Evolutionary conservation across 2,329 filamentous ascomycete genomes (phyloP), one percentile per base, ranked within the genome.

Genomic region (Aspergillus brunneoviolaceus): DNA sequence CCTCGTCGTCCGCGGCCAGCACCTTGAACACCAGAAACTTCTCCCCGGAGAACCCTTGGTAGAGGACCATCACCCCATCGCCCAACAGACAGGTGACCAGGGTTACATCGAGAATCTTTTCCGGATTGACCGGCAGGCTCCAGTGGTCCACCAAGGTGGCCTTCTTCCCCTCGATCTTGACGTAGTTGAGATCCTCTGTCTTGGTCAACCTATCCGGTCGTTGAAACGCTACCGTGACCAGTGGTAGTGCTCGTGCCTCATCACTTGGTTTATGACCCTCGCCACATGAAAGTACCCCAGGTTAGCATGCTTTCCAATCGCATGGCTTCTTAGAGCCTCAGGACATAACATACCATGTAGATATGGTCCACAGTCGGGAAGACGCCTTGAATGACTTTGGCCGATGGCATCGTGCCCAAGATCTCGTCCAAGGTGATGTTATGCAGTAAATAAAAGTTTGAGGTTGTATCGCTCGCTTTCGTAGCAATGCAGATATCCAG

Each of bases 241-340:
- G 35, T 3, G 35, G 35, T 3, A 42, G 12, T 2, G 35, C 16
- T n/a, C 14, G 12, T 1, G n/a, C 35, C 3, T 3, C 5, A 12
- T 42, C 35, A 2, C 12, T 42, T 2, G 35, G 14, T n/a, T 42
- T 42, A 12, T 42, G 35, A 2, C 35, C 35, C 35, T 42, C 5
- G 5, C 4, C n/a, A 14, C 16, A n/a, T 42, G 16, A 5, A 42
- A 3, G 12, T 35, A 1, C 16, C 35, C 12, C 31, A 14, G 12
- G 35, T 42, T n/a, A 42, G 35, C 16, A 21, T 12, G 5, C 31
- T 12, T 35, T 12, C 35, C 4, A n/a, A 14, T 12, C 35, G 1
- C 1, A 14, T n/a, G 2, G 3, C n/a, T 3, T 4, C 35, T 12
- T 1, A 35, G 12, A 7, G 3, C 6, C 4, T n/a, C 4, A 4